These are phyloP conservation scores for Penicillium capsulatum DNA, from an alignment of 2,329 filamentous ascomycete genomes.

Conservation along the genomic window DNA sequence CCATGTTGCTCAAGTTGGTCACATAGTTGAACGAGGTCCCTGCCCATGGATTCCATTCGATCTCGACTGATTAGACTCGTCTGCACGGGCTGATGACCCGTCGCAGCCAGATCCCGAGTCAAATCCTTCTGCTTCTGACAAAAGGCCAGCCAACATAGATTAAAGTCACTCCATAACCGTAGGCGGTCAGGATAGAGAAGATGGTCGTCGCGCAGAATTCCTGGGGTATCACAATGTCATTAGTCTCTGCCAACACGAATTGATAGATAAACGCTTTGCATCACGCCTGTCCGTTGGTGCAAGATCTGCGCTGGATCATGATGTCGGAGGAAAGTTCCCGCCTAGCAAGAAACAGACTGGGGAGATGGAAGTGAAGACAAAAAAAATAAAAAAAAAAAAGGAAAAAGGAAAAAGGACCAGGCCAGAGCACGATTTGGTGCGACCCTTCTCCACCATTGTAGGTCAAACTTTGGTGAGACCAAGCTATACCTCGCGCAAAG, in stretches of 20 bases:
- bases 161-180: slow-evolving; percentile 89
- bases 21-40: slow-evolving; percentile 75
- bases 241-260: slow-evolving; percentile 11
- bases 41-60: slow-evolving; percentile 71
- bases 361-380: not conserved
- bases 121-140: slow-evolving; percentile 81
- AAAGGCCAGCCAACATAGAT: slow-evolving; percentile 81
- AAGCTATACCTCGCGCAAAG: slow-evolving; percentile 4
- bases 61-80: slow-evolving; percentile 64
- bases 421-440: slow-evolving; percentile 14
- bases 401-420: slow-evolving; percentile 11
- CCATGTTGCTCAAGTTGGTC: slow-evolving; percentile 85
- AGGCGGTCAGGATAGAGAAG: slow-evolving; percentile 70
- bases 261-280: slow-evolving; percentile 16
- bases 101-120: slow-evolving; percentile 56
- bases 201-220: slow-evolving; percentile 78
- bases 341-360: no score
- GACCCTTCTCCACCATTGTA: slow-evolving; percentile 1
- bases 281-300: slow-evolving; percentile 13
- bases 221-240: slow-evolving; percentile 47
- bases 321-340: not conserved
- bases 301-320: not conserved
- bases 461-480: slow-evolving; percentile 1
- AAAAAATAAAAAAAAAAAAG: slow-evolving; percentile 1
- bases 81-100: slow-evolving; percentile 54